Base-by-base conservation (phyloP, 257 asterid genomes). In the Prunella vulgaris region DNA sequence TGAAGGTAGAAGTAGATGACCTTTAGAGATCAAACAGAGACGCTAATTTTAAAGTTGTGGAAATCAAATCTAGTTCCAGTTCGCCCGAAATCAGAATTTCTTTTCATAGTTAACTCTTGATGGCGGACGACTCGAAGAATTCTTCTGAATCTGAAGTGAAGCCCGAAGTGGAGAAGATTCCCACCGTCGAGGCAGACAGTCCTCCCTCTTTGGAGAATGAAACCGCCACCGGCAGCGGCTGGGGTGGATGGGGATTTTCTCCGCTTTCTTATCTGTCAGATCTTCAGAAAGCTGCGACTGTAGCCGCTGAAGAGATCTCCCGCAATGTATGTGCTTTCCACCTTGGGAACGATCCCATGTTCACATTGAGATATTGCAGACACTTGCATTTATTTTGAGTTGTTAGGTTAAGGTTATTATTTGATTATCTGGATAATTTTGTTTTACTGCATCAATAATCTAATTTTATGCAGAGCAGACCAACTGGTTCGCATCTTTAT, bases 191-290 rank as follows among this genome's bases (percentile, higher is more conserved):
- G 32, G 68, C 71, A 22, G 69, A 49, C 54, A 77, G 76, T 40
- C 35, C 85, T 40, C 35, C 85, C 60, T 37, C 83, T 59, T 64
- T 68, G 49, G 66, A 56, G 71, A 21, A 64, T 37, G 77, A 60
- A 75, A 51, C 52, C 33, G 30, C 48, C 32, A 17, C 30, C 66
- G 82, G 81, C 10, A 83, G 88, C 48, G 93, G 95, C 58, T 85
- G 96, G 96, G 93, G 96, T 18, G 93, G 96, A 18, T 88, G 95
- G 95, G 96, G 91, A 0, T 85, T 87, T 76, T 85, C 90, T 51
- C 81, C 96, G 22, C 68, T 88, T 37, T 86, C 96, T 28, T 90
- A 90, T 72, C 77, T 90, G 17, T 82, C 97, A 65, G 95, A 88
- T 84, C 87, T 91, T 71, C 96, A 87, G 81, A 88, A 88, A 72